Evolutionary conservation across 2,329 filamentous ascomycete species (phyloP).

Genomic region (Coniochaeta sp.): DNA sequence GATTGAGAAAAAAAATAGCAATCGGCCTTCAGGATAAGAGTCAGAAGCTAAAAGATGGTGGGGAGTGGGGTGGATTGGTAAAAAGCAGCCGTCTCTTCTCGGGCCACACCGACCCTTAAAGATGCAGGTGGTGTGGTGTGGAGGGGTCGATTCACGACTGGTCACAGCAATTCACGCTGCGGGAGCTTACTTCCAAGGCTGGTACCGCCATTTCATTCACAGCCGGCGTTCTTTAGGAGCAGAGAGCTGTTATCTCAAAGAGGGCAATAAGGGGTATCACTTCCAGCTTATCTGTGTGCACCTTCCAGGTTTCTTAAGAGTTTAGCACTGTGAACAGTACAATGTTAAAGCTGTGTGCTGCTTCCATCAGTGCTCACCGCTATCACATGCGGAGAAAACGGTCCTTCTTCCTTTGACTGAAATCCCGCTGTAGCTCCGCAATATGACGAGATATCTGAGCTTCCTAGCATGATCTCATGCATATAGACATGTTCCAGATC

Average conservation of each 20-base stretch:
- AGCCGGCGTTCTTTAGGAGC: neutral
- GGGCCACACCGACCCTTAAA: neutral
- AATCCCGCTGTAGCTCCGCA: neutral
- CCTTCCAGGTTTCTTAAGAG: neutral
- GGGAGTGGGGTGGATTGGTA: constrained; percentile 4
- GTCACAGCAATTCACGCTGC: neutral
- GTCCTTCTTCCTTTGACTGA: no score
- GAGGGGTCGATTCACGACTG: neutral
- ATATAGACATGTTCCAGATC: constrained; percentile 3
- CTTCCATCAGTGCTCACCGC: neutral
- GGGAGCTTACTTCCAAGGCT: neutral
- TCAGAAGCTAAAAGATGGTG: constrained; percentile 5
- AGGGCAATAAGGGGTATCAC: neutral
- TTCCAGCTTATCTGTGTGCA: neutral
- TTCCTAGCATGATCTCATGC: neutral
- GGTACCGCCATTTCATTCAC: neutral
- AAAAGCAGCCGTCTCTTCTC: neutral
- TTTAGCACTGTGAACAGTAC: no score
- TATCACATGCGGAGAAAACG: neutral
- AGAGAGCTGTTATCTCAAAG: no score
- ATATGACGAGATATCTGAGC: neutral
- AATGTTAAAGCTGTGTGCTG: no score
- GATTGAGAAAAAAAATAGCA: constrained; percentile 4
- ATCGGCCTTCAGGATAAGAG: constrained; percentile 9
- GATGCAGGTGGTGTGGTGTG: constrained; percentile 1